phyloP scores from a whole-genome alignment of 2,329 filamentous ascomycete genomes.

The Trichoderma sp. region DNA sequence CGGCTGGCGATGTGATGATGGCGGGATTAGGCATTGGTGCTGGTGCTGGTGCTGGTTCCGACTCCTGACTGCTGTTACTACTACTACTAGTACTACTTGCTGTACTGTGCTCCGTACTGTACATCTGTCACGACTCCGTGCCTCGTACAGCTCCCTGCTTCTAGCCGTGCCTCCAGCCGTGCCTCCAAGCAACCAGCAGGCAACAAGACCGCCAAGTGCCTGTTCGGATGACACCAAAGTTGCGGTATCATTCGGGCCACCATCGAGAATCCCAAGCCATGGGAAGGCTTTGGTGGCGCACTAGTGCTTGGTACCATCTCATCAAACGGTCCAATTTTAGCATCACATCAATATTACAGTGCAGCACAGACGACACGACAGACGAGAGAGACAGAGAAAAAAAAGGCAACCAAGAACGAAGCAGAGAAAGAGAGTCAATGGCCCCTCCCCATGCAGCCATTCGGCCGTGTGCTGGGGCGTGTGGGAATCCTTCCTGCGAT shows the following conservation, averaged over 20 bases:
- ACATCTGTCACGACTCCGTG: constrained; percentile 5
- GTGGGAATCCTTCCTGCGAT: constrained; percentile 8
- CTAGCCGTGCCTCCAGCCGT: no score
- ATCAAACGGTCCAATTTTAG: background rate
- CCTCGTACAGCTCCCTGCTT: constrained; percentile 6
- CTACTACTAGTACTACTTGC: no score
- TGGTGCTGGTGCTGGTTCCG: background rate
- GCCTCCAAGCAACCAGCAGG: background rate
- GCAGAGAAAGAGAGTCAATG: no score
- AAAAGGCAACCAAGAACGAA: background rate
- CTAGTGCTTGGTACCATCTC: background rate
- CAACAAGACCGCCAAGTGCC: background rate
- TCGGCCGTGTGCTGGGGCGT: constrained; percentile 1
- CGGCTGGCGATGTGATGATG: background rate
- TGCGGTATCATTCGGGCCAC: background rate
- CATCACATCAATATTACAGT: background rate
- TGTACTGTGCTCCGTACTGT: no score
- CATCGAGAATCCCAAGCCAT: background rate
- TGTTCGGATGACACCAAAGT: background rate
- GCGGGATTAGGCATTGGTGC: background rate
- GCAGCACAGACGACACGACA: background rate
- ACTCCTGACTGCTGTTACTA: background rate
- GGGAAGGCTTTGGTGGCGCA: background rate
- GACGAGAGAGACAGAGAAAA: background rate
- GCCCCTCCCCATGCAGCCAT: background rate